Percentiles rank a stretch among this genome's conserved stretches.
Evolutionary conservation across 169 alveolate genomes (phyloP).

Genomic region (Perkinsus olseni): DNA sequence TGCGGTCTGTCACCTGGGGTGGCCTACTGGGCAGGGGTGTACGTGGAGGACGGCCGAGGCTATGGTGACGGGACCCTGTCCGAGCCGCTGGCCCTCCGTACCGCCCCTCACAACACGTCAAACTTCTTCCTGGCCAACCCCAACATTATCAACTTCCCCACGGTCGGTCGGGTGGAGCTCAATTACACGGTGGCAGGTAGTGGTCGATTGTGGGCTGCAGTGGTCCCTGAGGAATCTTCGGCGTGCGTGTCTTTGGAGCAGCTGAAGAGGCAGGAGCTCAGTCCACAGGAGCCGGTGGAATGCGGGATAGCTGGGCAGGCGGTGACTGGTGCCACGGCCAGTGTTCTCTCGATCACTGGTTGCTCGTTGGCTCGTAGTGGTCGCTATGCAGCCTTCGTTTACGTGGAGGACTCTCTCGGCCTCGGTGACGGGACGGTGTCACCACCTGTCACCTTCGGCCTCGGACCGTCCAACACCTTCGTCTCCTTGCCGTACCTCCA

Average conservation of each 20-base stretch:
- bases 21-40: not conserved
- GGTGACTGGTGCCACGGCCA: not conserved
- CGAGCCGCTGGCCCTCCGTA: not conserved
- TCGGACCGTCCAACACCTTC: not conserved
- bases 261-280: not conserved
- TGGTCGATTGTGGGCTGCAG: conserved; percentile 20
- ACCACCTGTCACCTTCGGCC: not conserved
- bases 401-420: conserved; percentile 1
- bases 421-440: not conserved
- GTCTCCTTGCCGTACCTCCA: not conserved
- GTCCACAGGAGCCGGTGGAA: not conserved
- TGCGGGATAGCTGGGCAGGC: not conserved
- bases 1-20: not conserved
- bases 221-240: conserved; percentile 20
- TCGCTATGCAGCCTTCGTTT: not conserved
- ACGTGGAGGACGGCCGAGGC: conserved; percentile 9
- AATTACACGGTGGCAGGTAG: not conserved
- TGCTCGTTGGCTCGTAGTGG: not conserved
- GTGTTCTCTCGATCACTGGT: not conserved
- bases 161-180: not conserved
- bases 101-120: not conserved
- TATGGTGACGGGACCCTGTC: conserved; percentile 3
- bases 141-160: not conserved
- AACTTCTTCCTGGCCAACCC: conserved; percentile 8
- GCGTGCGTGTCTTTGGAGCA: not conserved